Evolutionary conservation across 129 eudicot species (phyloP).

Genomic region (Tagetes erecta): DNA sequence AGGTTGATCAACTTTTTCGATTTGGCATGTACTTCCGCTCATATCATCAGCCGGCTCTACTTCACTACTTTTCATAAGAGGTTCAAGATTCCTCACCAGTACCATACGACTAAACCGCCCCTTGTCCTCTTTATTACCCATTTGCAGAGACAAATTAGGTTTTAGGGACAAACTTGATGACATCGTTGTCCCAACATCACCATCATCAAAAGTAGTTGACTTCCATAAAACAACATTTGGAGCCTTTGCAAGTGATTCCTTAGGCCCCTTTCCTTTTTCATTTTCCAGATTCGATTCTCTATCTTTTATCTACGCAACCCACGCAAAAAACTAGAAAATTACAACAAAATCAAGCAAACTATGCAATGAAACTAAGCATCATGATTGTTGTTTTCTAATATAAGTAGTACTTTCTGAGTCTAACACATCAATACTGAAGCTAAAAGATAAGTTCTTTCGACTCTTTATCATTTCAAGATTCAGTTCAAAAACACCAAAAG

Average conservation of each 20-base stretch:
- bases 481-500: background rate
- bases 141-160: conserved; percentile 65
- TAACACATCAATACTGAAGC: background rate
- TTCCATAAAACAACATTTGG: conserved; percentile 65
- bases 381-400: background rate
- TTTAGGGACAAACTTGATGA: conserved; percentile 48
- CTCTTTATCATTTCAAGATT: background rate
- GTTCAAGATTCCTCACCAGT: conserved; percentile 59
- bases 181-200: conserved; percentile 41
- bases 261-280: conserved; percentile 43
- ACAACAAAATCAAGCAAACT: conserved; percentile 16
- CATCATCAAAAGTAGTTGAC: conserved; percentile 40
- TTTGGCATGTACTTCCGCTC: conserved; percentile 22
- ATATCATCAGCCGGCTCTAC: conserved; percentile 24
- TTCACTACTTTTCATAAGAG: conserved; percentile 14
- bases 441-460: conserved; percentile 1
- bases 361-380: conserved; percentile 4
- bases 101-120: conserved; percentile 69
- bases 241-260: conserved; percentile 31
- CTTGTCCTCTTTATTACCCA: conserved; percentile 56
- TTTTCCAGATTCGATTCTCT: conserved; percentile 49
- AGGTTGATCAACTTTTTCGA: conserved; percentile 16
- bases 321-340: conserved; percentile 16
- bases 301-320: conserved; percentile 58
- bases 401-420: background rate